These are phyloP conservation scores for Fusarium nelsonii DNA, from an alignment of 2,329 filamentous ascomycete genomes.

Conservation along the genomic window DNA sequence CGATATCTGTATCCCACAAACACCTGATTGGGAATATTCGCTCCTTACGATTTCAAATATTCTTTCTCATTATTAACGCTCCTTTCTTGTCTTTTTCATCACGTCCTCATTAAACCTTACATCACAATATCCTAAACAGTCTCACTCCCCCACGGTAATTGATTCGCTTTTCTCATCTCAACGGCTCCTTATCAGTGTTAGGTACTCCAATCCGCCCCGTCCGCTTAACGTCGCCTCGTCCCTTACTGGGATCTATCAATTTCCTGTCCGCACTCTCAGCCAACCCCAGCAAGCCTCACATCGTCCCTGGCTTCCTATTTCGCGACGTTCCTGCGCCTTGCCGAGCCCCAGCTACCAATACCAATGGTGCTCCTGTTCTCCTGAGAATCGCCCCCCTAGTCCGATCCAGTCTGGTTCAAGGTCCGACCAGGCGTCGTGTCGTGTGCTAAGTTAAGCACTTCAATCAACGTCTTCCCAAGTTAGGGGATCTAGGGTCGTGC, in stretches of 20 bases:
- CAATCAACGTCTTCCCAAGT: constrained; percentile 28
- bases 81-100: background rate
- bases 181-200: constrained; percentile 40
- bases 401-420: constrained; percentile 14
- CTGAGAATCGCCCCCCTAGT: constrained; percentile 26
- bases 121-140: constrained; percentile 12
- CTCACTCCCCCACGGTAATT: constrained; percentile 23
- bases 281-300: constrained; percentile 34
- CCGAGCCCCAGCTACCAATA: constrained; percentile 7
- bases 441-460: constrained; percentile 3
- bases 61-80: constrained; percentile 10
- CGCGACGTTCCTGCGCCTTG: constrained; percentile 28
- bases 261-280: constrained; percentile 18
- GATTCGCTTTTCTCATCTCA: constrained; percentile 26
- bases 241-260: constrained; percentile 44
- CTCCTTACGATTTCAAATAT: constrained; percentile 21
- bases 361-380: constrained; percentile 41
- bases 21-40: constrained; percentile 30
- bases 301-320: constrained; percentile 34
- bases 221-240: constrained; percentile 43
- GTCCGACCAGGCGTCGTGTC: constrained; percentile 7
- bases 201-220: constrained; percentile 21
- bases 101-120: constrained; percentile 9
- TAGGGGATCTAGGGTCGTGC: constrained; percentile 40
- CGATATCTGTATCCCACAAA: constrained; percentile 22